Conservation (phyloP, 306 rosid genomes). For the Arachis stenosperma region DNA sequence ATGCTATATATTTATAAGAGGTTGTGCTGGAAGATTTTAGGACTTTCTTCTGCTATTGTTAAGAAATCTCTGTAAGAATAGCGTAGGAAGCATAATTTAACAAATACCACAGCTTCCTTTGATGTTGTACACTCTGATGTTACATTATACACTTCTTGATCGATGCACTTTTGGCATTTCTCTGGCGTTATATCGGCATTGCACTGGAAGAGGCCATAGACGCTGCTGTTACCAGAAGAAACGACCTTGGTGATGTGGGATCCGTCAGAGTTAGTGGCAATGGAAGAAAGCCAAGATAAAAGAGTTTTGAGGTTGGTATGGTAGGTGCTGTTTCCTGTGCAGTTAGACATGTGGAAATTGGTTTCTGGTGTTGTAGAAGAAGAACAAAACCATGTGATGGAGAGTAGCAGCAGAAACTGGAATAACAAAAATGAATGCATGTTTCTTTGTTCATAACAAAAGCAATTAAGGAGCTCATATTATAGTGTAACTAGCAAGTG, state of each 20-base stretch:
- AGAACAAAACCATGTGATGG: not conserved
- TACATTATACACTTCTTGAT: constrained; percentile 6
- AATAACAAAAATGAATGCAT: not conserved
- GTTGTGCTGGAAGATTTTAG: constrained; percentile 15
- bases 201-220: constrained; percentile 31
- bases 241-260: constrained; percentile 29
- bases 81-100: constrained; percentile 27
- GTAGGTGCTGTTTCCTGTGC: not conserved
- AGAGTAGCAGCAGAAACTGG: not conserved
- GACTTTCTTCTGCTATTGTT: constrained; percentile 28
- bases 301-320: constrained; percentile 19
- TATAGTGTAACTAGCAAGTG: too few relatives aligned
- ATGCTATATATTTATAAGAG: not conserved
- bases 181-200: not conserved
- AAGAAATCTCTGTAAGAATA: constrained; percentile 29
- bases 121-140: not conserved
- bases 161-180: constrained; percentile 18
- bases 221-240: not conserved
- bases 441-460: not conserved
- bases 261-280: constrained; percentile 8
- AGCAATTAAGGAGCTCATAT: too few relatives aligned
- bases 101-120: constrained; percentile 37
- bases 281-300: constrained; percentile 35
- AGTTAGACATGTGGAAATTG: not conserved
- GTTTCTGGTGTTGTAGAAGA: not conserved